A percentile compares a stretch with the other conserved stretches of the same genome.
Evolutionary conservation across 345 rosid species (phyloP).

Genomic region (Pugionium cornutum): DNA sequence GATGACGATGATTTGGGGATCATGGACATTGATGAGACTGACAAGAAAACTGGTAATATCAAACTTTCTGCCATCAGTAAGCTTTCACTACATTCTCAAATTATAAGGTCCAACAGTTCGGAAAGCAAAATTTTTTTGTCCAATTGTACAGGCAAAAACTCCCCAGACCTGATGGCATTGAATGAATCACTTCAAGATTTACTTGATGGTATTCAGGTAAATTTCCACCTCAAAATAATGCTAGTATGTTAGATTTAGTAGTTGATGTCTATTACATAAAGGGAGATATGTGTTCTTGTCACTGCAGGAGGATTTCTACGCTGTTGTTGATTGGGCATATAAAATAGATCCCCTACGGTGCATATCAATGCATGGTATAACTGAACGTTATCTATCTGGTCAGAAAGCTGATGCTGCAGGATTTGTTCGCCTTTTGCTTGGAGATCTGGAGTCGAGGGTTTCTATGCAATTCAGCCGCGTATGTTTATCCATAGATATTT

Average conservation of each 20-base stretch:
- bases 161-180: slow-evolving; percentile 63
- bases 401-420: slow-evolving; percentile 99
- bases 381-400: slow-evolving; percentile 90
- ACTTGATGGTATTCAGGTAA: slow-evolving; percentile 86
- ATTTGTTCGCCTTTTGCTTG: slow-evolving; percentile 85
- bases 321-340: slow-evolving; percentile 95
- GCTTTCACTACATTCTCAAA: slow-evolving; percentile 10
- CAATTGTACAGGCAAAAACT: slow-evolving; percentile 54
- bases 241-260: slow-evolving; percentile 48
- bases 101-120: slow-evolving; percentile 26
- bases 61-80: slow-evolving; percentile 21
- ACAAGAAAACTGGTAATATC: slow-evolving; percentile 58
- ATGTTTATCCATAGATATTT: slow-evolving; percentile 41
- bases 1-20: slow-evolving; percentile 92
- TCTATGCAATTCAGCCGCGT: slow-evolving; percentile 83
- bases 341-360: slow-evolving; percentile 88
- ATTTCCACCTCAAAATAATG: slow-evolving; percentile 8
- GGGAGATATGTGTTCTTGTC: slow-evolving; percentile 28
- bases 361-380: slow-evolving; percentile 92
- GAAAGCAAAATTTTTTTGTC: slow-evolving; percentile 5
- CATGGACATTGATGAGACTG: slow-evolving; percentile 82
- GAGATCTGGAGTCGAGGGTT: slow-evolving; percentile 72
- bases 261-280: not conserved
- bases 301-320: slow-evolving; percentile 80
- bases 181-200: slow-evolving; percentile 84